Evolutionary conservation across 805 yeast species (phyloP), one percentile per base, ranked within the genome.

Genomic region (Alloascoidea hylecoeti): DNA sequence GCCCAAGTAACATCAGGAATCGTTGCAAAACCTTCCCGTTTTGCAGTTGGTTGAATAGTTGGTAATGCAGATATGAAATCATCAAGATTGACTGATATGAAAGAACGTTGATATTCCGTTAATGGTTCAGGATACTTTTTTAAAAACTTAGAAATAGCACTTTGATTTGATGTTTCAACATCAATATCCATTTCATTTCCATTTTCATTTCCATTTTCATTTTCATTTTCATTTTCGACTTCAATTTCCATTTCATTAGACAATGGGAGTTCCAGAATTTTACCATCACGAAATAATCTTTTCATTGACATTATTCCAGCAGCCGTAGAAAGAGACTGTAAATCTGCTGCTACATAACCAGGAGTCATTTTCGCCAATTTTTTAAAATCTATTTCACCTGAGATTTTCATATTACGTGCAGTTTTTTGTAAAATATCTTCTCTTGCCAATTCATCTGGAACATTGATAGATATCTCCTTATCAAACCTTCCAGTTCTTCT

Each of bases 1-100:
- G 78, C 71, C 98, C 98, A 92, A 4, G 94, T 76, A 2, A 92
- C 96, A 54, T 92, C 97, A 0, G 98, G 98, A 9, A 92, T 94
- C 0, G 97, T 92, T 0, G 98, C 96, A 59, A 92, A 92, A 0
- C 98, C 98, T 64, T 92, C 98, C 55, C 98, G 78, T 52, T 88
- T 89, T 1, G 96, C 95, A 0, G 96, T 84, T 6, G 98, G 98
- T 60, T 92, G 98, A 35, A 92, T 80, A 0, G 88, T 75, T 2
- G 97, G 96, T 32, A 92, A 59, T 1, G 97, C 97, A 6, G 71
- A 65, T 27, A 81, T 45, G 53, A 92, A 92, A 54, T 92, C 98
- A 12, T 70, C 78, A 44, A 75, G 77, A 2, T 72, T 75, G 39
- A 92, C 88, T 3, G 80, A 69, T 34, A 92, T 60, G 12, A 88